Base-by-base conservation (phyloP, 2,329 filamentous ascomycete genomes). In the Hirsutella minnesotensis region DNA sequence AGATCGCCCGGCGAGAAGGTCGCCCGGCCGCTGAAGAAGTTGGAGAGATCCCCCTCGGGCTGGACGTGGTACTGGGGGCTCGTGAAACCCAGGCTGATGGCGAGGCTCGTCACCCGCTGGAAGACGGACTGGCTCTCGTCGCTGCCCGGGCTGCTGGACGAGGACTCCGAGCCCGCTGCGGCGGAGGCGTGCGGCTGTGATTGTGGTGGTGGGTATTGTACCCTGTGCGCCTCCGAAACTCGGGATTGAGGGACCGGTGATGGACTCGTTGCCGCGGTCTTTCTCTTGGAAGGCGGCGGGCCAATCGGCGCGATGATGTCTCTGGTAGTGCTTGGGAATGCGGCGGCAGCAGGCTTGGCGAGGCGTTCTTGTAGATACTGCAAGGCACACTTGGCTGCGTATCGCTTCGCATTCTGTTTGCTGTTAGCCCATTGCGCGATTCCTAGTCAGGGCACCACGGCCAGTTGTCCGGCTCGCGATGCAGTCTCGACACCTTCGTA, bases 331-430 rank as follows among this genome's bases (percentile, higher is more conserved):
- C 12, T 39, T 39, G 22, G 3, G 13, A 16, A 30, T 4, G 29
- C n/a, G 27, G 13, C 7, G 13, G 39, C 3, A 9, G 5, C 33
- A n/a, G 33, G 15, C 21, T 27, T 29, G 37, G 21, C 21, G 5
- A 24, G 9, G 40, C 12, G 9, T 19, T 31, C 51, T 20, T 55
- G 46, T 3, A 74, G 58, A 58, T 63, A 72, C 8, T 62, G 54
- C 19, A 68, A 49, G 20, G 71, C 71, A 12, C 62, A 64, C 49
- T 65, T 66, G 19, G 73, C 72, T 1, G 74, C 73, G 47, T 69
- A 74, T 46, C 68, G 62, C 54, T 72, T 76, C 20, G 75, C 72
- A 30, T 68, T 54, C 58, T 66, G 39, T 2, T 9, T 8, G 13
- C 4, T 18, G n/a, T 45, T 21, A 35, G 7, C 31, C 9, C n/a